A percentile compares a stretch with the other conserved stretches of the same genome.
Evolutionary conservation across 2,329 filamentous ascomycete genomes (phyloP).

Genomic region (Simplicillium aogashimaense): DNA sequence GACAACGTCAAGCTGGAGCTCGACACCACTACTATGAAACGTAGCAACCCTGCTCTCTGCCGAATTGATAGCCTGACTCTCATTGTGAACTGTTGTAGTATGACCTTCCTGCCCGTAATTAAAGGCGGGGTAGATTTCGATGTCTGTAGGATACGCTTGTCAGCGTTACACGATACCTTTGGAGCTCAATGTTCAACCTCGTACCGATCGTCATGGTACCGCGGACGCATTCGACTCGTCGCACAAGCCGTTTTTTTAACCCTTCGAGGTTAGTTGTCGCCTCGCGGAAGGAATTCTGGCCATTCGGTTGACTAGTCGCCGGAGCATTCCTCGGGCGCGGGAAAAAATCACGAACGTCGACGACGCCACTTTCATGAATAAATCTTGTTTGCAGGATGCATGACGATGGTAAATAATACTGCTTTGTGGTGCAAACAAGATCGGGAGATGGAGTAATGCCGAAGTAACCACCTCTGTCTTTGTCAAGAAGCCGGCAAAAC

Average conservation of each 20-base stretch:
- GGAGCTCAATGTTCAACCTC: slow-evolving; percentile 2
- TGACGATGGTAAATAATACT: slow-evolving; percentile 66
- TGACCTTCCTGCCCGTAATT: slow-evolving; percentile 58
- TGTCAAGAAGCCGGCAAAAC: slow-evolving; percentile 66
- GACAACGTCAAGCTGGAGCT: slow-evolving; percentile 58
- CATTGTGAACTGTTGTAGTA: slow-evolving; percentile 43
- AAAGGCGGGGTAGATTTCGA: slow-evolving; percentile 65
- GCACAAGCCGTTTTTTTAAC: slow-evolving; percentile 61
- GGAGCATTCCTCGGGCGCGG: slow-evolving; percentile 54
- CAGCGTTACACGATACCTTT: slow-evolving; percentile 1
- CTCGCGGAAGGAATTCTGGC: slow-evolving; percentile 43
- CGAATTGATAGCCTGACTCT: slow-evolving; percentile 25
- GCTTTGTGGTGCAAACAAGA: slow-evolving; percentile 57
- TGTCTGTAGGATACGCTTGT: slow-evolving; percentile 28
- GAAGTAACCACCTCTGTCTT: slow-evolving; percentile 65
- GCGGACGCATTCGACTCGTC: slow-evolving; percentile 63
- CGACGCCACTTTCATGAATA: slow-evolving; percentile 65
- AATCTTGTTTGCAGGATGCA: slow-evolving; percentile 72
- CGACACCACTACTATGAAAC: slow-evolving; percentile 48
- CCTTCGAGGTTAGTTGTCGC: slow-evolving; percentile 44
- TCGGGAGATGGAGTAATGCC: slow-evolving; percentile 47
- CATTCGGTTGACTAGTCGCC: slow-evolving; percentile 36
- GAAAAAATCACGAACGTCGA: slow-evolving; percentile 67
- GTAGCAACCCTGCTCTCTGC: slow-evolving; percentile 48
- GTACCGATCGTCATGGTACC: slow-evolving; percentile 51